Percentiles rank a stretch among this genome's conserved stretches.
Conservation (phyloP, 2,329 filamentous ascomycete species). For the Phialocephala sp. region DNA sequence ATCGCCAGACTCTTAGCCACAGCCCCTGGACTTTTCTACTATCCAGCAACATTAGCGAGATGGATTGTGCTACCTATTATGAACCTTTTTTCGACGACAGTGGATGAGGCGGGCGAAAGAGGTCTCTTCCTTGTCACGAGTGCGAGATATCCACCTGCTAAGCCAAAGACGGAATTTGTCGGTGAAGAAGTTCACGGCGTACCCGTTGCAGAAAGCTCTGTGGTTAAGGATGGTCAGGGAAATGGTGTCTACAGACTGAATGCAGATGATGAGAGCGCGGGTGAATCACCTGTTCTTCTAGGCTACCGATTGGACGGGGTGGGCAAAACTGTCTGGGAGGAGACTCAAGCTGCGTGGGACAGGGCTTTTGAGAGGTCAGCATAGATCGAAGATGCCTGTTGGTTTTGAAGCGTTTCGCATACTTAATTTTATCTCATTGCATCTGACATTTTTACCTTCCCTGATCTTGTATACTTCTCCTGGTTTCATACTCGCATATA, state of each 20-base stretch:
- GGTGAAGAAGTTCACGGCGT: conserved; percentile 30
- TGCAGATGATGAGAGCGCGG: conserved; percentile 42
- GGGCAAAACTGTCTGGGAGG: conserved; percentile 45
- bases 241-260: conserved; percentile 49
- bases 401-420: not conserved
- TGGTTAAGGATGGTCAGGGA: conserved; percentile 43
- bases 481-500: not conserved
- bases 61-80: conserved; percentile 39
- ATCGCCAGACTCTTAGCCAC: conserved; percentile 35
- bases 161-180: conserved; percentile 30
- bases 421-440: not conserved
- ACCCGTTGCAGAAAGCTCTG: conserved; percentile 37
- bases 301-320: conserved; percentile 40
- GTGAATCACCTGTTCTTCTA: conserved; percentile 38
- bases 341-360: conserved; percentile 46
- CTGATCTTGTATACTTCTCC: not conserved
- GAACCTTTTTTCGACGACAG: conserved; percentile 39
- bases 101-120: conserved; percentile 47
- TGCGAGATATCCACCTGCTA: conserved; percentile 41
- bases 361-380: conserved; percentile 35
- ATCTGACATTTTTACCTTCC: not conserved
- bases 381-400: not conserved
- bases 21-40: conserved; percentile 34
- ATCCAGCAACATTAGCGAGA: conserved; percentile 31
- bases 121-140: conserved; percentile 47